Evolutionary conservation across 352 stramenopile species (phyloP).

Genomic region (Pythium plurisporium): DNA sequence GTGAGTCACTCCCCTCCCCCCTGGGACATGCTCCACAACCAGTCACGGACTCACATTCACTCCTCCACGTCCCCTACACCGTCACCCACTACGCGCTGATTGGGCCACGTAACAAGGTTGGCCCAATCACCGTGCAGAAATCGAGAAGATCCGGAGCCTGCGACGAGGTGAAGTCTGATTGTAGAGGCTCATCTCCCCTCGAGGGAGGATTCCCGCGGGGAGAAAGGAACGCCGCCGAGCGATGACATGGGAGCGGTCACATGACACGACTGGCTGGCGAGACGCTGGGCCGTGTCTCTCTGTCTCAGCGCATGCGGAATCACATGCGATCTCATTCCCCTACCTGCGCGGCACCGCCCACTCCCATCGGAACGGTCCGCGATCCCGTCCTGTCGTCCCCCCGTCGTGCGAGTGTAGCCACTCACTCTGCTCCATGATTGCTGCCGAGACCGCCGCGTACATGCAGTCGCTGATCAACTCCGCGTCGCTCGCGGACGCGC

Average conservation of each 20-base stretch:
- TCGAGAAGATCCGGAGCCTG: conserved; percentile 16
- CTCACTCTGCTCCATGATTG: conserved; percentile 8
- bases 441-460: conserved; percentile 2
- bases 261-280: conserved; percentile 12
- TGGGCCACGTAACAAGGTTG: not conserved
- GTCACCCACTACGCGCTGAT: not conserved
- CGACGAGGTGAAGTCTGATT: conserved; percentile 12
- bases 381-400: no score
- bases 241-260: not conserved
- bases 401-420: no score
- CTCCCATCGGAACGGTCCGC: no score
- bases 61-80: not conserved
- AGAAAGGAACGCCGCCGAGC: not conserved
- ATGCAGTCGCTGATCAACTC: conserved; percentile 22
- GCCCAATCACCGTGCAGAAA: conserved; percentile 1
- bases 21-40: not conserved
- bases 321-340: conserved; percentile 13
- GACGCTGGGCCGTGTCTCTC: conserved; percentile 10
- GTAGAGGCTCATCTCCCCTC: not conserved
- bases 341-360: not conserved
- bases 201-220: not conserved
- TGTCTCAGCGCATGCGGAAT: conserved; percentile 16
- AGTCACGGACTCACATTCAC: not conserved
- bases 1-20: no score
- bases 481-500: not conserved